These are phyloP conservation scores for Primulina tabacum DNA, from an alignment of 257 asterid genomes.

Conservation along the genomic window DNA sequence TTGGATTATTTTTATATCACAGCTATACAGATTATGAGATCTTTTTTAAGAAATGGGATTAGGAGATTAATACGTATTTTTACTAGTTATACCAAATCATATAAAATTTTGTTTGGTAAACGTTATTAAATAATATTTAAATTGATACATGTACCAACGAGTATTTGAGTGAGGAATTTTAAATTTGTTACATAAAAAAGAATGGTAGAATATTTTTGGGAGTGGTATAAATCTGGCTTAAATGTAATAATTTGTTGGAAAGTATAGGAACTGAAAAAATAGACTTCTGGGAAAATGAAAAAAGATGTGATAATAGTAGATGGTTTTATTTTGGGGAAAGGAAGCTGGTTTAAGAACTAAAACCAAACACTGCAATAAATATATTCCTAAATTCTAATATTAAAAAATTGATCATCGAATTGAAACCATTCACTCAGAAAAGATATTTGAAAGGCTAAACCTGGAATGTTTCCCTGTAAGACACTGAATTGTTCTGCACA, in stretches of 20 bases:
- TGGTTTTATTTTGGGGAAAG: background rate
- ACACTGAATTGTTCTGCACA: slow-evolving; percentile 17
- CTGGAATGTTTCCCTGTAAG: slow-evolving; percentile 11
- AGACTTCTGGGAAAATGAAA: background rate
- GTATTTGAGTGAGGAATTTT: too few relatives aligned
- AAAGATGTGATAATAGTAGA: too few relatives aligned
- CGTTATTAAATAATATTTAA: too few relatives aligned
- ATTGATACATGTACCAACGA: background rate
- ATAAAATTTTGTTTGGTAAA: too few relatives aligned
- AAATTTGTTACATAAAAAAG: too few relatives aligned
- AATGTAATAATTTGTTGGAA: background rate
- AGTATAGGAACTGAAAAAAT: background rate
- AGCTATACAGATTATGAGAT: too few relatives aligned
- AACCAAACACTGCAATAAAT: too few relatives aligned
- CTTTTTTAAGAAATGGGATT: too few relatives aligned
- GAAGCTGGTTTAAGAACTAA: background rate
- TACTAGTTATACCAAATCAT: too few relatives aligned
- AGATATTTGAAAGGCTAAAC: slow-evolving; percentile 1
- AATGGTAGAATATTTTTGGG: background rate
- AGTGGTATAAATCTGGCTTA: background rate
- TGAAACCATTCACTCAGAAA: slow-evolving; percentile 14
- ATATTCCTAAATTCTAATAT: background rate
- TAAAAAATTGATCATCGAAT: background rate
- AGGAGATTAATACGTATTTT: background rate
- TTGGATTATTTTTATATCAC: too few relatives aligned